phyloP scores from a whole-genome alignment of 805 yeast species.

The Limtongia smithiae region DNA sequence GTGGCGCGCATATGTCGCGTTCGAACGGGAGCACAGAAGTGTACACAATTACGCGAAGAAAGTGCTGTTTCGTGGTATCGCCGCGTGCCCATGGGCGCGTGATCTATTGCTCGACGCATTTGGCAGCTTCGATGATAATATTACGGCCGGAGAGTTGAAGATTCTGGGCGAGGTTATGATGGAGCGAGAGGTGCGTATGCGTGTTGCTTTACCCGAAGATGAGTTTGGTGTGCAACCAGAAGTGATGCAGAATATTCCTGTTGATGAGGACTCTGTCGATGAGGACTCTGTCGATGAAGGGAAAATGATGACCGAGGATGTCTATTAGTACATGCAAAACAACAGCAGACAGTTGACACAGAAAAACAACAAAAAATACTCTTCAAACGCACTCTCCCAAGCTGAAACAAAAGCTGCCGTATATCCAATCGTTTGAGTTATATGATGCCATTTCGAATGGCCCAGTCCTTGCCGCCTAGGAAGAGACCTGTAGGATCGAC shows the following conservation, averaged over 20 bases:
- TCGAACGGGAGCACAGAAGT: conserved; percentile 1
- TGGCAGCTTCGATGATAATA: background rate
- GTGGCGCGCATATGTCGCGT: conserved; percentile 15
- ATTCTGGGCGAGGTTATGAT: conserved; percentile 10
- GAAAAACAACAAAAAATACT: background rate
- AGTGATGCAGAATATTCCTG: background rate
- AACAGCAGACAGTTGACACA: conserved; percentile 4
- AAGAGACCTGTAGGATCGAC: conserved; percentile 83
- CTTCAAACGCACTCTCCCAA: no score
- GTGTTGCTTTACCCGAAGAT: conserved; percentile 11
- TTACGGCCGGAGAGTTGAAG: conserved; percentile 9
- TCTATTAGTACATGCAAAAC: background rate
- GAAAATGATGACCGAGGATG: background rate
- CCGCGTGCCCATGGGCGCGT: conserved; percentile 24
- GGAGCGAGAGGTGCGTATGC: conserved; percentile 21
- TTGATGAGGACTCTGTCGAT: background rate
- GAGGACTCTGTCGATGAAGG: background rate
- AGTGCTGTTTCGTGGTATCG: conserved; percentile 16
- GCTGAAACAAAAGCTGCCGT: no score
- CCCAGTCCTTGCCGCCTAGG: conserved; percentile 75
- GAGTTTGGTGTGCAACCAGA: conserved; percentile 5
- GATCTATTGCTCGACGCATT: conserved; percentile 12
- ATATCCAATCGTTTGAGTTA: no score
- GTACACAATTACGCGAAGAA: conserved; percentile 3
- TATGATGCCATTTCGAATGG: conserved; percentile 63